These are phyloP conservation scores for Neurospora sp. DNA, from an alignment of 495 filamentous ascomycete genomes.

Conservation along the genomic window DNA sequence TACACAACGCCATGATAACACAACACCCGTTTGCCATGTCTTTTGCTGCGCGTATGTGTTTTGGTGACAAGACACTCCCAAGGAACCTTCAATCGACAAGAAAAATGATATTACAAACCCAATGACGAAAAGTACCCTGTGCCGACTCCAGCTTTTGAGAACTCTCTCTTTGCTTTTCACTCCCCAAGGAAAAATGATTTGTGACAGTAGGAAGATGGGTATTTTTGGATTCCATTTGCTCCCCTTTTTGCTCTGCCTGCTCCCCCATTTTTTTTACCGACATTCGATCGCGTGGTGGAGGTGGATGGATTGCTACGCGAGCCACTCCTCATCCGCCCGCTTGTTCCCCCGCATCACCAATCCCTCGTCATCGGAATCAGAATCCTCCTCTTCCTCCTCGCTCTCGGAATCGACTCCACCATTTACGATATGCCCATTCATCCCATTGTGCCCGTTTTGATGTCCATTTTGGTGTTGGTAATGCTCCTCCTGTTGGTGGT, in stretches of 20 bases:
- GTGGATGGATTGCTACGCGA: slow-evolving; percentile 21
- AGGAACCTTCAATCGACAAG: not conserved
- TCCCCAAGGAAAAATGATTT: not conserved
- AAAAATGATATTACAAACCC: not conserved
- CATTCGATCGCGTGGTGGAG: not conserved
- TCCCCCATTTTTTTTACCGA: not conserved
- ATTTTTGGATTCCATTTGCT: not conserved
- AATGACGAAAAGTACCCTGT: not conserved
- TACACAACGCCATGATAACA: not conserved
- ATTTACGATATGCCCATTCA: slow-evolving; percentile 4
- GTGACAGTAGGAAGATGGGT: not conserved
- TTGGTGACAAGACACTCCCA: not conserved
- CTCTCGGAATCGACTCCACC: slow-evolving; percentile 7
- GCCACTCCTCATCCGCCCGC: slow-evolving; percentile 40
- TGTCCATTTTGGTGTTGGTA: slow-evolving; percentile 1
- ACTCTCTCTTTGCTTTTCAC: not conserved
- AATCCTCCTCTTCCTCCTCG: slow-evolving; percentile 6
- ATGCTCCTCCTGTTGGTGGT: not conserved
- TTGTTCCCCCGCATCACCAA: slow-evolving; percentile 40
- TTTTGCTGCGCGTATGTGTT: not conserved
- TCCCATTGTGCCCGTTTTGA: slow-evolving; percentile 5
- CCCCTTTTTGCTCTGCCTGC: not conserved
- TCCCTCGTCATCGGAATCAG: slow-evolving; percentile 32
- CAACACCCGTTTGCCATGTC: not conserved
- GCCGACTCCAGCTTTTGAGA: not conserved